Conservation (phyloP, 495 filamentous ascomycete species). For the Pyronema omphalodes region DNA sequence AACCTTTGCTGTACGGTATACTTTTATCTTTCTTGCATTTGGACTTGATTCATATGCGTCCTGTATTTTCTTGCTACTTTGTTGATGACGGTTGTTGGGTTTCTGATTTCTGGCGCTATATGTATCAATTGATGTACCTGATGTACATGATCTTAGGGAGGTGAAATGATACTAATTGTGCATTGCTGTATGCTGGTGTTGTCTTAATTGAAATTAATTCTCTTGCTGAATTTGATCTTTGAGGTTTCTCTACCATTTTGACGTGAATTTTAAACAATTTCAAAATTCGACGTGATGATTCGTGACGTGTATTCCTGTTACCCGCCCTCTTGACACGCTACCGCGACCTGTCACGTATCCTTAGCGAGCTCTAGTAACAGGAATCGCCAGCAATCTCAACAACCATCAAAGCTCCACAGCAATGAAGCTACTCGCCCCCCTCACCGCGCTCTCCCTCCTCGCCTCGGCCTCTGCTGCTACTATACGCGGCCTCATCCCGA, state of each 20-base stretch:
- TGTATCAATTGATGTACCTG: constrained; percentile 1
- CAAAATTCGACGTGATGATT: too few relatives aligned
- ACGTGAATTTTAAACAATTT: too few relatives aligned
- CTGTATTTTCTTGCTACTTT: background rate
- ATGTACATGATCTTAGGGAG: background rate
- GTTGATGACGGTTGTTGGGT: background rate
- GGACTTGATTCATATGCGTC: background rate
- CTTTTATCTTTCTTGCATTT: constrained; percentile 3
- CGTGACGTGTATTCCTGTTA: too few relatives aligned
- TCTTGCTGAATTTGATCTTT: background rate
- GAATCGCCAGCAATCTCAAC: background rate
- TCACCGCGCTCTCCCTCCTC: constrained; percentile 12
- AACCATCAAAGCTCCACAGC: background rate
- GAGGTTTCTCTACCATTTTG: too few relatives aligned
- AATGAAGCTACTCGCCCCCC: constrained; percentile 14
- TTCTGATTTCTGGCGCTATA: constrained; percentile 1
- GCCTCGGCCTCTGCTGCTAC: constrained; percentile 12
- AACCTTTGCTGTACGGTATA: constrained; percentile 5
- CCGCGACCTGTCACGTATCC: too few relatives aligned
- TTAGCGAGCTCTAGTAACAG: too few relatives aligned
- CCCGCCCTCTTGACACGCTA: too few relatives aligned
- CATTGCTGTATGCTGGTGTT: too few relatives aligned
- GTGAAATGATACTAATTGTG: too few relatives aligned
- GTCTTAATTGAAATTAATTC: too few relatives aligned
- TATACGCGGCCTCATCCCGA: constrained; percentile 13